Percentiles rank a stretch among this genome's conserved stretches.
These are phyloP conservation scores for Penicillium samsonianum DNA, from an alignment of 495 filamentous ascomycete species.

Conservation along the genomic window DNA sequence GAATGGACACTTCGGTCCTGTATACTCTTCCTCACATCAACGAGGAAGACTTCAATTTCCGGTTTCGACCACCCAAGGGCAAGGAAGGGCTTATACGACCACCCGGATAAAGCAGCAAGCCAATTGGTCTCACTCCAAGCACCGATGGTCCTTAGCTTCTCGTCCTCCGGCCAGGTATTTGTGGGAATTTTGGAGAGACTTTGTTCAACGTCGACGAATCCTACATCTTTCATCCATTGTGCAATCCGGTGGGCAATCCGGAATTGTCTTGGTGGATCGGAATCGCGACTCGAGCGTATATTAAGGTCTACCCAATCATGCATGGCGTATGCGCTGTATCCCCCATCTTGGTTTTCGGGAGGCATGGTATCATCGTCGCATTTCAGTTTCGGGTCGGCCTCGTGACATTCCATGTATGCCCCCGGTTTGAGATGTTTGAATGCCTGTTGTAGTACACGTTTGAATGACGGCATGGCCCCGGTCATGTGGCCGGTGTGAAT, in stretches of 20 bases:
- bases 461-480: slow-evolving; percentile 42
- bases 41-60: slow-evolving; percentile 59
- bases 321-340: slow-evolving; percentile 43
- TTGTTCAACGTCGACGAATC: slow-evolving; percentile 65
- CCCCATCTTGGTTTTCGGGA: slow-evolving; percentile 41
- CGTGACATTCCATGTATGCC: slow-evolving; percentile 67
- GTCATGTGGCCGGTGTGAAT: slow-evolving; percentile 50
- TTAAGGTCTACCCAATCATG: slow-evolving; percentile 56
- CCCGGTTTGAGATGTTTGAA: slow-evolving; percentile 59
- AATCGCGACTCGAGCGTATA: slow-evolving; percentile 45
- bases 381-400: slow-evolving; percentile 54
- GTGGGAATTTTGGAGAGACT: slow-evolving; percentile 56
- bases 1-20: slow-evolving; percentile 56
- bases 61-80: slow-evolving; percentile 49
- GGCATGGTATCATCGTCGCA: slow-evolving; percentile 66
- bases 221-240: slow-evolving; percentile 58
- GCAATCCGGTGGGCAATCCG: slow-evolving; percentile 54
- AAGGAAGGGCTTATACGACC: slow-evolving; percentile 48
- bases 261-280: slow-evolving; percentile 53
- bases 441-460: slow-evolving; percentile 42
- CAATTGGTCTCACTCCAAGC: slow-evolving; percentile 45
- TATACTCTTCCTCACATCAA: slow-evolving; percentile 57
- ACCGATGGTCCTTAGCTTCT: slow-evolving; percentile 50
- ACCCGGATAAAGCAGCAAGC: slow-evolving; percentile 46
- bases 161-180: slow-evolving; percentile 61